These are phyloP conservation scores for Fraxinus floribunda DNA, from an alignment of 305 asterid species.

Conservation along the genomic window DNA sequence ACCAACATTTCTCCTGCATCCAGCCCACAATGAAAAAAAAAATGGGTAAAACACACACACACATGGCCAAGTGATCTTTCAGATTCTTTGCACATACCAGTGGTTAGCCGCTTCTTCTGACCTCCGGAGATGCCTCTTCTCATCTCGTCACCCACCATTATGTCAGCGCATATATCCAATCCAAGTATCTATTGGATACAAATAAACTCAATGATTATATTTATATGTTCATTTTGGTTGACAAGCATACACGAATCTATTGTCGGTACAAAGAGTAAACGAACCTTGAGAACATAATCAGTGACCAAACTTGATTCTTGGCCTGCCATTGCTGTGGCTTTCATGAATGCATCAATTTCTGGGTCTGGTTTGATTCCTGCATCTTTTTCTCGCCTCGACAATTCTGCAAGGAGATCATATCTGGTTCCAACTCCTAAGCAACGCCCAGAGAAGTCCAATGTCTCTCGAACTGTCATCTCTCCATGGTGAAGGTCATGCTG, in stretches of 20 bases:
- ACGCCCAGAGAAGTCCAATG: constrained; percentile 40
- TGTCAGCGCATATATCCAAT: constrained; percentile 42
- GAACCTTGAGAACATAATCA: constrained; percentile 46
- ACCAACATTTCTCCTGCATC: constrained; percentile 52
- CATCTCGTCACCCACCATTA: constrained; percentile 46
- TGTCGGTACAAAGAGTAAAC: neutral
- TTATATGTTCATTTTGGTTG: neutral
- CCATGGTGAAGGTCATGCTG: constrained; percentile 51
- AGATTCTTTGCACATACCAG: constrained; percentile 26
- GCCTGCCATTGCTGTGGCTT: constrained; percentile 42
- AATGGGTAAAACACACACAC: neutral
- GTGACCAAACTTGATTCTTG: constrained; percentile 43
- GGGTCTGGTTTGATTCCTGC: constrained; percentile 46
- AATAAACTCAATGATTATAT: neutral
- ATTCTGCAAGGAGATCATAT: constrained; percentile 39
- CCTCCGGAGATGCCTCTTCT: constrained; percentile 46
- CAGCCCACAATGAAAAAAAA: neutral
- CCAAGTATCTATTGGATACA: constrained; percentile 32
- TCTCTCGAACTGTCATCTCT: constrained; percentile 50
- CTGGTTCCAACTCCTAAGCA: constrained; percentile 51
- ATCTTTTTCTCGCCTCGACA: constrained; percentile 45
- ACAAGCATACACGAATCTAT: neutral
- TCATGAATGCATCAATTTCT: constrained; percentile 51
- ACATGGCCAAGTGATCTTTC: neutral
- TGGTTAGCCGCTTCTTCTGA: constrained; percentile 42